Base-by-base conservation (phyloP, 192 early-diverging fungal genomes). In the Umbelopsis sp. region DNA sequence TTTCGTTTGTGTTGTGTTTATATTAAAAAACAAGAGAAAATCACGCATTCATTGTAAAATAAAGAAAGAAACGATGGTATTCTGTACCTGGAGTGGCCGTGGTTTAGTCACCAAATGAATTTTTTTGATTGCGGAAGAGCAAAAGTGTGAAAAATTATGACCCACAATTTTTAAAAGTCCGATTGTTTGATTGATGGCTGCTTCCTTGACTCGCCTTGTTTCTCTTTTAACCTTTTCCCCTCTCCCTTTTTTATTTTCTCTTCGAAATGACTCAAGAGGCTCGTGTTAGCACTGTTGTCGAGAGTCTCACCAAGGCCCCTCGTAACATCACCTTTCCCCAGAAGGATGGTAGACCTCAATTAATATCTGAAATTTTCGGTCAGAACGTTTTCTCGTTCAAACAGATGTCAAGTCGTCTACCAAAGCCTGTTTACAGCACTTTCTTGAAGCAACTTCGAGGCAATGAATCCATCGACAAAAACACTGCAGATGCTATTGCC, bases 401-500 rank as follows among this genome's bases (percentile, higher is more conserved):
- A 88, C 84, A 90, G 69, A 92, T 99, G 82, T 87, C 94, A 74
- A 88, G 86, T 77, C 85, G 89, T 51, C 89, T 99, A 51, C 97
- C 97, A 74, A 99, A 99, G 89, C 94, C 96, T 31, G 91, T 97
- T 43, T 98, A 91, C 81, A 88, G 89, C 68, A 90, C 88, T 56
- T 99, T 98, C 86, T 75, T 93, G 62, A 93, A 94, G 89, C 96
- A 97, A 83, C 87, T 93, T 32, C 87, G 96, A 80, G 97, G 97
- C 74, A 88, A 93, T 43, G 91, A 94, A 74, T 84, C 90, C 65
- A 83, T 99, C 66, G 96, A 97, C 84, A 91, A 95, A 72, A 86
- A 89, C 44, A 99, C 97, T 21, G 96, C 97, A 25, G 97, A 99
- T 86, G 95, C 96, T 44, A 93, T 99, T 69, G 96, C 96, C 32